Conservation (phyloP, 2,329 filamentous ascomycete species). For the Cladosporium sp. region DNA sequence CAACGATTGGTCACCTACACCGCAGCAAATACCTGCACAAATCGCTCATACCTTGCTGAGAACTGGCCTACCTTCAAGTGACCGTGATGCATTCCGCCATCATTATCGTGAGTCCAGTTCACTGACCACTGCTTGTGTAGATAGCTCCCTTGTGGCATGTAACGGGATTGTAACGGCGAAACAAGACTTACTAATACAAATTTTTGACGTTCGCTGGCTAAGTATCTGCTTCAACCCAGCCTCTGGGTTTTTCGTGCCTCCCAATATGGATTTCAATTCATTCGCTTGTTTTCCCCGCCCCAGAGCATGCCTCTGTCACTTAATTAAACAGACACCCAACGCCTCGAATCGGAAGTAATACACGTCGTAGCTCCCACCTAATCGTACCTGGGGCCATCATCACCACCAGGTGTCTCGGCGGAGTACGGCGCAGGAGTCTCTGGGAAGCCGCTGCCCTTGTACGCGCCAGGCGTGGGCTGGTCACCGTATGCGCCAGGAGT, state of each 20-base stretch:
- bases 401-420: conserved; percentile 58
- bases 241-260: not conserved
- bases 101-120: no score
- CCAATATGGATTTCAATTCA: not conserved
- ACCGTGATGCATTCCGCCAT: no score
- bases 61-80: no score
- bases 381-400: conserved; percentile 47
- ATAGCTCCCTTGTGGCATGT: not conserved
- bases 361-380: conserved; percentile 19
- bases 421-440: conserved; percentile 51
- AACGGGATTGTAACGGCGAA: not conserved
- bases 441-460: conserved; percentile 46
- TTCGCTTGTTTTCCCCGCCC: not conserved
- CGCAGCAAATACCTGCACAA: no score
- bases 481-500: conserved; percentile 42
- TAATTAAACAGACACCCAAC: not conserved
- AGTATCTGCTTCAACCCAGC: not conserved
- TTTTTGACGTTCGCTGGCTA: not conserved
- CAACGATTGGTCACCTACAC: no score
- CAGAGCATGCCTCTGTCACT: not conserved
- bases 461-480: conserved; percentile 41
- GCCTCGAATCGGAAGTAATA: not conserved
- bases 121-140: not conserved
- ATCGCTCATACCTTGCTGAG: no score
- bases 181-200: not conserved